These are phyloP conservation scores for Trametes sp. DNA, from an alignment of 1,284 basidiomycete species.

Conservation along the genomic window DNA sequence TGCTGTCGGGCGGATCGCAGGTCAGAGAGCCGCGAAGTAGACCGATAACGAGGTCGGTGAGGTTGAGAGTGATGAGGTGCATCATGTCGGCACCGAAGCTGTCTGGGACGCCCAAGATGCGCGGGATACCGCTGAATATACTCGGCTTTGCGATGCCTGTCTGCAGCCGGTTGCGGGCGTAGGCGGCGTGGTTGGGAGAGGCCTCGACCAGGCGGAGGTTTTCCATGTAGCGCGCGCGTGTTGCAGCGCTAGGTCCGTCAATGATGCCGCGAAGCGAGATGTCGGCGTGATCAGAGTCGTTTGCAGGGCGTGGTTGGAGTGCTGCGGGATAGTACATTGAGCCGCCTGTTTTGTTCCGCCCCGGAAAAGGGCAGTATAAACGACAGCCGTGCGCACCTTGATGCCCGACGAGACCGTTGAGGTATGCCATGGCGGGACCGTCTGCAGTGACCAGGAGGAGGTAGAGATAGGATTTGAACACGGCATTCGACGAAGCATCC, in stretches of 20 bases:
- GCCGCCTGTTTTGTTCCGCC: constrained; percentile 41
- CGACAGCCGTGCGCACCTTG: constrained; percentile 44
- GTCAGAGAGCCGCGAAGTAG: constrained; percentile 31
- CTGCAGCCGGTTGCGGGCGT: constrained; percentile 19
- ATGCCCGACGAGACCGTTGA: constrained; percentile 46
- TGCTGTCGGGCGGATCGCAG: constrained; percentile 38
- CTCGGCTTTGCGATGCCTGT: constrained; percentile 36
- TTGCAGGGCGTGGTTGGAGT: neutral
- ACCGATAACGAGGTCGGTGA: constrained; percentile 25
- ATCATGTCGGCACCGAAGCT: constrained; percentile 37
- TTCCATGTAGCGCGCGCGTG: neutral
- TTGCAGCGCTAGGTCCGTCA: neutral
- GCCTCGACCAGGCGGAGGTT: constrained; percentile 11
- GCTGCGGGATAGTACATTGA: constrained; percentile 43
- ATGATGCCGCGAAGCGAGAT: neutral
- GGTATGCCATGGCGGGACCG: constrained; percentile 33
- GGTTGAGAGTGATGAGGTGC: constrained; percentile 39
- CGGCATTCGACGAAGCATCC: constrained; percentile 21
- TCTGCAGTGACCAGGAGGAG: constrained; percentile 33
- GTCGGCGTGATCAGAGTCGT: constrained; percentile 1
- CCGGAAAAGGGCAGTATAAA: constrained; percentile 40
- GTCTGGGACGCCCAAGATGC: constrained; percentile 25
- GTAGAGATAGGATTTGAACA: constrained; percentile 27
- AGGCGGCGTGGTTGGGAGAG: constrained; percentile 15
- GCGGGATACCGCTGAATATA: constrained; percentile 28